A percentile compares a stretch with the other conserved stretches of the same genome.
Evolutionary conservation across 1,139 yeast species (phyloP).

Genomic region (Lodderomyces elongisporus): DNA sequence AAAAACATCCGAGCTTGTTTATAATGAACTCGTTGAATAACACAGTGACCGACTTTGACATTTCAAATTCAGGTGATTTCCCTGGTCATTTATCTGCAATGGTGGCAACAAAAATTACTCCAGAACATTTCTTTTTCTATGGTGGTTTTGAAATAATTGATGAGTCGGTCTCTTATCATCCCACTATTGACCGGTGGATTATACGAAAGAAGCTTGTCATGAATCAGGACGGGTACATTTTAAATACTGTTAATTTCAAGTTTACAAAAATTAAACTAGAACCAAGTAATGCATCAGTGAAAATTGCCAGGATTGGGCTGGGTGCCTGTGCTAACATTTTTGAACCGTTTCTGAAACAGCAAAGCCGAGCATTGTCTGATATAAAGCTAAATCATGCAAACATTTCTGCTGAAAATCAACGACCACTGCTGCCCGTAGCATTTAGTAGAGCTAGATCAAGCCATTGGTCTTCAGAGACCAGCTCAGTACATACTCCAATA

Average conservation of each 20-base stretch:
- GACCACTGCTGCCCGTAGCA: no score
- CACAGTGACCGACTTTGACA: constrained; percentile 29
- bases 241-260: constrained; percentile 28
- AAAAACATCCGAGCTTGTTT: constrained; percentile 24
- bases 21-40: constrained; percentile 30
- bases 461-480: no score
- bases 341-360: constrained; percentile 3
- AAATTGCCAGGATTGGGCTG: constrained; percentile 24
- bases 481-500: neutral
- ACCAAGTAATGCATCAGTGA: constrained; percentile 10
- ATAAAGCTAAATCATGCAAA: neutral
- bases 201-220: constrained; percentile 27
- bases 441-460: no score
- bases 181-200: constrained; percentile 32
- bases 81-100: constrained; percentile 30
- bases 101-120: constrained; percentile 28
- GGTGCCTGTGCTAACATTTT: constrained; percentile 14
- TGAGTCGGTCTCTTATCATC: constrained; percentile 20
- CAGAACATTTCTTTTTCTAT: constrained; percentile 34
- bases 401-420: no score
- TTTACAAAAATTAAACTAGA: constrained; percentile 29
- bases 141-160: constrained; percentile 37
- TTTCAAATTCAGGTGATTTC: constrained; percentile 15
- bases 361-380: neutral
- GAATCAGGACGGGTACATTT: constrained; percentile 35